A percentile compares a stretch with the other conserved stretches of the same genome.
Conservation (phyloP, 306 rosid genomes). For the Purshia tridentata region DNA sequence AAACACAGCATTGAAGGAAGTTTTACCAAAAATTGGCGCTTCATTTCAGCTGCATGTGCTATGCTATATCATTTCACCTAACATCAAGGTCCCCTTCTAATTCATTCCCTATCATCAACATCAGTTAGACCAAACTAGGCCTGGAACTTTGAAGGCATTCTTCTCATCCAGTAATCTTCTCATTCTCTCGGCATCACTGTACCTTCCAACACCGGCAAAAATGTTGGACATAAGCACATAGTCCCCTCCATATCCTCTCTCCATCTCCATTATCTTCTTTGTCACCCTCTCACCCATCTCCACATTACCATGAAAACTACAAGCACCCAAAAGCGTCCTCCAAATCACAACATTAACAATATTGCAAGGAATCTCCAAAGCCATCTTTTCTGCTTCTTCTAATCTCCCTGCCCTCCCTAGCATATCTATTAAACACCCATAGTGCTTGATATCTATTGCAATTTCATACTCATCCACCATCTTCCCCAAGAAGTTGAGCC, state of each 20-base stretch:
- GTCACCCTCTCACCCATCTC: conserved; percentile 70
- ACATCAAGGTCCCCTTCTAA: too few species aligned
- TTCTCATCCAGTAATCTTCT: conserved; percentile 58
- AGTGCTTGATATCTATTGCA: conserved; percentile 60
- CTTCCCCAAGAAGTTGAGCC: conserved; percentile 53
- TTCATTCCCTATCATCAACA: background rate
- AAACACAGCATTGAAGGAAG: too few species aligned
- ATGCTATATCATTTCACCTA: too few species aligned
- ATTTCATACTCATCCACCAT: conserved; percentile 50
- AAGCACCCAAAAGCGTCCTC: conserved; percentile 74
- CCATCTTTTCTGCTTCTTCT: conserved; percentile 67
- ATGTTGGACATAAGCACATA: conserved; percentile 84
- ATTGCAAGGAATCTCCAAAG: conserved; percentile 54
- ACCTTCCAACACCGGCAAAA: conserved; percentile 66
- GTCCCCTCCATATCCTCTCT: conserved; percentile 66
- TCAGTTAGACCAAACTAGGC: conserved; percentile 51
- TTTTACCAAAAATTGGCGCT: too few species aligned
- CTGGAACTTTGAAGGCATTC: conserved; percentile 57
- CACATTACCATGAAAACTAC: conserved; percentile 57
- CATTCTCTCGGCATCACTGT: conserved; percentile 56
- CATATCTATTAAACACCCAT: conserved; percentile 72
- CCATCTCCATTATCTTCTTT: conserved; percentile 50
- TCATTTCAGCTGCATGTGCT: too few species aligned
- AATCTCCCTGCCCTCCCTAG: conserved; percentile 69
- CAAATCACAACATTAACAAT: conserved; percentile 59